Evolutionary conservation across 257 asterid genomes (phyloP).

Genomic region (Voacanga thouarsii): DNA sequence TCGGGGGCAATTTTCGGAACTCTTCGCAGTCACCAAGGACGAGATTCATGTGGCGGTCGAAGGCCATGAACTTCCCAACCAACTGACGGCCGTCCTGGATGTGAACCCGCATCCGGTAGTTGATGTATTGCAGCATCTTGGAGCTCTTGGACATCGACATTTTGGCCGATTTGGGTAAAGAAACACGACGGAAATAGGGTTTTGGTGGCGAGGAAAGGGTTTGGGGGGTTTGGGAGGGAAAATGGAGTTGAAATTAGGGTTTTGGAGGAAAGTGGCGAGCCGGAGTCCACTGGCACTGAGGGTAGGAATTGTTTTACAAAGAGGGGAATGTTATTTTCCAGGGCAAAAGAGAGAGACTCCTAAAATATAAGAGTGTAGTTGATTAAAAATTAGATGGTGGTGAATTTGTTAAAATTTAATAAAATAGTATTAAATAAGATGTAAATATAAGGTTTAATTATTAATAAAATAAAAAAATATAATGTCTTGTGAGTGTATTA

Average conservation of each 20-base stretch:
- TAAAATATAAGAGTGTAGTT: no score
- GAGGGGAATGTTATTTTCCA: no score
- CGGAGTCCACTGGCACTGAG: not conserved
- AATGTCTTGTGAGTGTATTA: no score
- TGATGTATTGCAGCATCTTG: slow-evolving; percentile 90
- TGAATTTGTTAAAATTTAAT: no score
- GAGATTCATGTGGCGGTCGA: slow-evolving; percentile 93
- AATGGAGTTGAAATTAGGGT: not conserved
- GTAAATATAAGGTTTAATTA: no score
- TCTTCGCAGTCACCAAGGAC: slow-evolving; percentile 95
- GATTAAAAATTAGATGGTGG: no score
- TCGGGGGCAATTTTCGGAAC: slow-evolving; percentile 80
- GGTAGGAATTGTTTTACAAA: not conserved
- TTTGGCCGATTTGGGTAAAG: slow-evolving; percentile 21
- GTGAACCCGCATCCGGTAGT: slow-evolving; percentile 92
- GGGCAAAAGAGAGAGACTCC: no score
- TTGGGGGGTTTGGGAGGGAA: not conserved
- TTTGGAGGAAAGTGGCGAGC: not conserved
- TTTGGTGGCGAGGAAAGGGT: not conserved
- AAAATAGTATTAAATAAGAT: no score
- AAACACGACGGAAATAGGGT: slow-evolving; percentile 28
- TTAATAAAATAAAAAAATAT: no score
- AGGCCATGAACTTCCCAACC: slow-evolving; percentile 92
- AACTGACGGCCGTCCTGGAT: slow-evolving; percentile 91
- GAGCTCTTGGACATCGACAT: slow-evolving; percentile 99